Evolutionary conservation across 495 filamentous ascomycete species (phyloP).

Genomic region (Trichoderma gamsii): DNA sequence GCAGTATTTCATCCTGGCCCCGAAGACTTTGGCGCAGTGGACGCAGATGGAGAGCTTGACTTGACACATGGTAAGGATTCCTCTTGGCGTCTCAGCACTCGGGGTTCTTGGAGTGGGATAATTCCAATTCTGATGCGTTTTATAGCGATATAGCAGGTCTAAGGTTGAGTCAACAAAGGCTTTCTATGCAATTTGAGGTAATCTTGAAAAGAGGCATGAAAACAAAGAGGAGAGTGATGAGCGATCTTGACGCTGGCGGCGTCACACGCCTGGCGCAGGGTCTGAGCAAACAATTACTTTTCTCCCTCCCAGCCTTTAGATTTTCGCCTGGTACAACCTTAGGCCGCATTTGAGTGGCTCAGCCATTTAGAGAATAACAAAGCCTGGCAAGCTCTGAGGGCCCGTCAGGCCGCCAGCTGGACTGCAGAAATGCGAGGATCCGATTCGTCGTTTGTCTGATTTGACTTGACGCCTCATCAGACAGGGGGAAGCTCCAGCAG

Average conservation of each 20-base stretch:
- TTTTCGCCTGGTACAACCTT: constrained; percentile 7
- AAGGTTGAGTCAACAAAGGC: not conserved
- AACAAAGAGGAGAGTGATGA: not conserved
- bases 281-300: not conserved
- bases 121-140: not conserved
- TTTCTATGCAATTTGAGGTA: not conserved
- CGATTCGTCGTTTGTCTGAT: not conserved
- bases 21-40: constrained; percentile 1
- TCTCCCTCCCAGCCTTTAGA: not conserved
- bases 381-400: not conserved
- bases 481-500: not conserved
- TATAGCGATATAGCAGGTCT: not conserved
- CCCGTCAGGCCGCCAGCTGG: not conserved
- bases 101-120: not conserved
- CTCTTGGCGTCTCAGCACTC: not conserved
- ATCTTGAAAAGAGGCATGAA: not conserved
- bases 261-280: not conserved
- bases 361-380: not conserved
- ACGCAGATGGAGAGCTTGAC: constrained; percentile 6
- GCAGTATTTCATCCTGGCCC: constrained; percentile 12
- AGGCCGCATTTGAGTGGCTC: not conserved
- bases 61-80: constrained; percentile 4
- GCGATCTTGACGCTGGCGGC: not conserved
- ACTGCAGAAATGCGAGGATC: not conserved
- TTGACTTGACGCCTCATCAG: not conserved